Evolutionary conservation across 2,329 filamentous ascomycete genomes (phyloP).

Genomic region (Fusarium sp.): DNA sequence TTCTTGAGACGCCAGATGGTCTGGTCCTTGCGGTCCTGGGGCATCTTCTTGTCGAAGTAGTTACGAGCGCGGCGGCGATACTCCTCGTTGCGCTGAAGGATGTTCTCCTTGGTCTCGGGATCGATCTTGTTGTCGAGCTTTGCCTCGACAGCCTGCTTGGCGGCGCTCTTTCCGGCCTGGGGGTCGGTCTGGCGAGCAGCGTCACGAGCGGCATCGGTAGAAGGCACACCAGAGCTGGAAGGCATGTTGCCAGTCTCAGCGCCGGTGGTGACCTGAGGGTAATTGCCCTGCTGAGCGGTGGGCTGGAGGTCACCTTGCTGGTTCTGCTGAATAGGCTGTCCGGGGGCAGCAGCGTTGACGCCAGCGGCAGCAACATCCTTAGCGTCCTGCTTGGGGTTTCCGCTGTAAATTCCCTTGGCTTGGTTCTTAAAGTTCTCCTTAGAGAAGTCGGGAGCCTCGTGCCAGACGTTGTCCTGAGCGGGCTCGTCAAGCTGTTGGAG

Average conservation of each 20-base stretch:
- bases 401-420: conserved; percentile 70
- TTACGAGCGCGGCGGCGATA: conserved; percentile 67
- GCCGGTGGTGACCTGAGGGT: conserved; percentile 60
- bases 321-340: conserved; percentile 47
- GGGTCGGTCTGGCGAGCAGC: conserved; percentile 56
- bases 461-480: conserved; percentile 93
- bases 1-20: conserved; percentile 93
- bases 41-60: conserved; percentile 88
- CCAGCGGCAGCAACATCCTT: conserved; percentile 70
- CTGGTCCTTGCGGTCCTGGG: conserved; percentile 91
- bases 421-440: conserved; percentile 76
- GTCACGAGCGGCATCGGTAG: conserved; percentile 19
- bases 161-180: conserved; percentile 47
- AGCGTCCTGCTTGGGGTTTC: conserved; percentile 66
- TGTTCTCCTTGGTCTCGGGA: conserved; percentile 69
- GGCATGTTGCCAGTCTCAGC: conserved; percentile 29
- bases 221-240: background rate
- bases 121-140: conserved; percentile 72
- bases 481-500: conserved; percentile 83
- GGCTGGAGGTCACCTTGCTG: conserved; percentile 18
- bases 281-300: conserved; percentile 1
- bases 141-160: conserved; percentile 62
- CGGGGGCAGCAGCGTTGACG: conserved; percentile 61
- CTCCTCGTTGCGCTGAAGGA: conserved; percentile 57
- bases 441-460: conserved; percentile 83